phyloP scores from a whole-genome alignment of 257 asterid species.

The Phtheirospermum japonicum region DNA sequence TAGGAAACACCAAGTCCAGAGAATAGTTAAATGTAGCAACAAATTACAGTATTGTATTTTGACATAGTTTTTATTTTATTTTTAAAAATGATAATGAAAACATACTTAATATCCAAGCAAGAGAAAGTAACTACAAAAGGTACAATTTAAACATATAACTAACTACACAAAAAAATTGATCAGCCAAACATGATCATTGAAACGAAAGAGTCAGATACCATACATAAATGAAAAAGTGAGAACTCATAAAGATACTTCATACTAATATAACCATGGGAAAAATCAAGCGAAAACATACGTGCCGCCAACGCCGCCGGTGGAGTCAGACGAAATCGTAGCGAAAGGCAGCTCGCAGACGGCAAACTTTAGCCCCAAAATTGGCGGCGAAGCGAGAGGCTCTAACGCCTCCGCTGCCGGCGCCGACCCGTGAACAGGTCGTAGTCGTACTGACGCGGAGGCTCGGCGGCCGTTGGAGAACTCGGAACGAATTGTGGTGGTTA shows the following conservation, averaged over 20 bases:
- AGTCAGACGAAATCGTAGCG: slow-evolving; percentile 80
- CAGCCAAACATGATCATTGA: too few relatives aligned
- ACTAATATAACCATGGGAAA: too few relatives aligned
- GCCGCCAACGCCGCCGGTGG: slow-evolving; percentile 94
- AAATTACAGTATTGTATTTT: too few relatives aligned
- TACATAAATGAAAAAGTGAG: not conserved
- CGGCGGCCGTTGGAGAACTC: slow-evolving; percentile 58
- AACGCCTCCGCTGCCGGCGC: slow-evolving; percentile 99
- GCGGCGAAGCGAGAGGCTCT: slow-evolving; percentile 95
- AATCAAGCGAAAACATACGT: slow-evolving; percentile 53
- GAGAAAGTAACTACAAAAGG: too few relatives aligned
- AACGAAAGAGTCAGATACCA: too few relatives aligned
- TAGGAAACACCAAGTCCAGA: too few relatives aligned
- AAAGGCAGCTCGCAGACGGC: slow-evolving; percentile 97
- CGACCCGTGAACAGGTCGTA: slow-evolving; percentile 90
- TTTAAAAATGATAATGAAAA: too few relatives aligned
- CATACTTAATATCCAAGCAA: too few relatives aligned
- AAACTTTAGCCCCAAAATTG: slow-evolving; percentile 80
- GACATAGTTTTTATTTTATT: too few relatives aligned
- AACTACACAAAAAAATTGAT: too few relatives aligned
- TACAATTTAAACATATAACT: too few relatives aligned
- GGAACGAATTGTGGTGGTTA: slow-evolving; percentile 45
- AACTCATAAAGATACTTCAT: not conserved
- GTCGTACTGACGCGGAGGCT: slow-evolving; percentile 55
- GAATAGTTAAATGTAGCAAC: too few relatives aligned